Evolutionary conservation across 2,329 filamentous ascomycete genomes (phyloP).

Genomic region (Nemania abortiva): DNA sequence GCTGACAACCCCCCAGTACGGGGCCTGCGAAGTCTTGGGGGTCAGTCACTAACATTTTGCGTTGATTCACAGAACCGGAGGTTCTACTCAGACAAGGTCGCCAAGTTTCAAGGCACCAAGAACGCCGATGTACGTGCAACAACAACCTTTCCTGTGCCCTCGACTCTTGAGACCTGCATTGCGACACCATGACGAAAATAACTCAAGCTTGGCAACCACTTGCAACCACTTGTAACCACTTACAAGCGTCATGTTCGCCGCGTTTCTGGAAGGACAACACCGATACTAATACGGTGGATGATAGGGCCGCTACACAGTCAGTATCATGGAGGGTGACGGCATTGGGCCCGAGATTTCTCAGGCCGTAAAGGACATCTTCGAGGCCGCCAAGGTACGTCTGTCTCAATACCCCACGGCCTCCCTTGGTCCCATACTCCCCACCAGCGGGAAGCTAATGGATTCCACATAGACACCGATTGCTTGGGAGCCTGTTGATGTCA

Average conservation of each 20-base stretch:
- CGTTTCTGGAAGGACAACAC: conserved; percentile 33
- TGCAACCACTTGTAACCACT: conserved; percentile 39
- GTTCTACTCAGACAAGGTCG: conserved; percentile 77
- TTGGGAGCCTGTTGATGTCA: conserved; percentile 98
- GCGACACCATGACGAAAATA: conserved; percentile 53
- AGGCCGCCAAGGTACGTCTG: conserved; percentile 83
- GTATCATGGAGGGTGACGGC: conserved; percentile 98
- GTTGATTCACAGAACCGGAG: conserved; percentile 60
- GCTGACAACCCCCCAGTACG: conserved; percentile 37
- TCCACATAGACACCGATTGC: conserved; percentile 80
- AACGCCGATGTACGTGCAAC: conserved; percentile 79
- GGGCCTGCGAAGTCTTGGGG: conserved; percentile 4
- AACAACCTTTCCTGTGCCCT: not conserved
- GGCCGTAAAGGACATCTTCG: conserved; percentile 99
- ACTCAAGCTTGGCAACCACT: conserved; percentile 54
- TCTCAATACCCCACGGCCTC: not conserved
- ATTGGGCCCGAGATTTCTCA: conserved; percentile 98
- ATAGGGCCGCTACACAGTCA: conserved; percentile 94
- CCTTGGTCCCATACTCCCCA: not conserved
- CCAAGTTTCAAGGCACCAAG: conserved; percentile 93
- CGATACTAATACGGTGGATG: conserved; percentile 41
- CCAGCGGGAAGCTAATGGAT: conserved; percentile 17
- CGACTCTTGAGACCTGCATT: conserved; percentile 34
- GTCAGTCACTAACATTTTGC: conserved; percentile 46
- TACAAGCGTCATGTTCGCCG: conserved; percentile 24